phyloP scores from a whole-genome alignment of 768 basidiomycete species.

The Podaxis pistillaris region DNA sequence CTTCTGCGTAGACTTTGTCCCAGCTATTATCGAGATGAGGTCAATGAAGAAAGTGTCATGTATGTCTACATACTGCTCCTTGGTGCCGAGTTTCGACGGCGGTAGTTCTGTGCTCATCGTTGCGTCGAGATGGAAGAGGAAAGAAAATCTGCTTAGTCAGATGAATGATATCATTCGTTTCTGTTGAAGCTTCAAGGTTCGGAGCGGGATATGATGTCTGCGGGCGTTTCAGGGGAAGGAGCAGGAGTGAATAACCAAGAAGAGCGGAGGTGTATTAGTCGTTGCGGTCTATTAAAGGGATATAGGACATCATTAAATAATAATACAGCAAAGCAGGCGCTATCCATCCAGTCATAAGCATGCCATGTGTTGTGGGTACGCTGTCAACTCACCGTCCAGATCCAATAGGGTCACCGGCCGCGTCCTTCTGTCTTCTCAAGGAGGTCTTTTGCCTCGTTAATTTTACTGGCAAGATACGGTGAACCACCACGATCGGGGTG shows the following conservation, averaged over 20 bases:
- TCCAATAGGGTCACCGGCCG: slow-evolving; percentile 25
- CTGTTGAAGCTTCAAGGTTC: neutral
- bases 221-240: neutral
- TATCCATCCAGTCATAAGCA: neutral
- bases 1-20: slow-evolving; percentile 73
- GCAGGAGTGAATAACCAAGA: neutral
- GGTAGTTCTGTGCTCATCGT: slow-evolving; percentile 41
- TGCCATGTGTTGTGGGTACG: neutral
- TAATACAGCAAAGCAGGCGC: slow-evolving; percentile 4
- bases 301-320: slow-evolving; percentile 6
- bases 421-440: slow-evolving; percentile 77
- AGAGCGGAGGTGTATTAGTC: slow-evolving; percentile 5
- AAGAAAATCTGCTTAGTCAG: slow-evolving; percentile 30
- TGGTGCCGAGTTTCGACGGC: slow-evolving; percentile 77
- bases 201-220: neutral
- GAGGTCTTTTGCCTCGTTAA: slow-evolving; percentile 96
- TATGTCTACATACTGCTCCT: slow-evolving; percentile 59
- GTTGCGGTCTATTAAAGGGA: slow-evolving; percentile 10
- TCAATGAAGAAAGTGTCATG: neutral
- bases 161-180: slow-evolving; percentile 11
- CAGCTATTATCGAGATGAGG: slow-evolving; percentile 46
- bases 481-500: slow-evolving; percentile 98
- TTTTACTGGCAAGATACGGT: slow-evolving; percentile 98
- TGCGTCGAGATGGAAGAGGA: slow-evolving; percentile 13
- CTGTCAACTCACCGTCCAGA: neutral